Base-by-base conservation (phyloP, 257 asterid species). In the Thymus quinquecostatus region DNA sequence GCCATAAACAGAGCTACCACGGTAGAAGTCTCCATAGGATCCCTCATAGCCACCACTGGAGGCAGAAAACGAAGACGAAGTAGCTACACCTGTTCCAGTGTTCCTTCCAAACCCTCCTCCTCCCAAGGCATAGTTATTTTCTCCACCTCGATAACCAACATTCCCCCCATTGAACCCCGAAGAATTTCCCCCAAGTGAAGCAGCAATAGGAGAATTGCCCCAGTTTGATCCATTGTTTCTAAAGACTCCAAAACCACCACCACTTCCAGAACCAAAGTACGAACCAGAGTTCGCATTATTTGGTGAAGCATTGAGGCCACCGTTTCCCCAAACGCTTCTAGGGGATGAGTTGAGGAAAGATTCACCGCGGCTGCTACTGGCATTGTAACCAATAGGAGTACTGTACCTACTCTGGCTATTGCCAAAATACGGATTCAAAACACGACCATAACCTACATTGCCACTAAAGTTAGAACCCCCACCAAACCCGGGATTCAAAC, bases 271-370 rank as follows among this genome's bases (percentile, higher is more conserved):
- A 44, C 89, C 81, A 65, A 79, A 79, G 81, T 79, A 79, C 2
- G 89, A 84, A 40, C 69, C 82, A 1, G 89, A 70, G 76, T 51
- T 50, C 1, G 80, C 78, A 70, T 77, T 79, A 60, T 73, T 86
- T 2, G 69, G 75, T 1, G 81, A 71, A 64, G 77, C 63, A 45
- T 70, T 78, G 51, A 71, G 58, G 51, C 83, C 82, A 48, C 85
- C 80, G 64, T 77, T 81, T 64, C 94, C 96, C 96, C 96, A 85
- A 38, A 83, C 77, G 76, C 83, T 92, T 82, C 93, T 82, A 1
- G 96, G 66, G 34, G 93, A 71, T 1, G 93, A 79, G 70, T 82
- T 80, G 6, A 85, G 57, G 65, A 81, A 81, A 21, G 92, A 82
- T 44, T 85, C 92, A 28, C 89, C 86, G 6, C 92, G 71, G 80